Evolutionary conservation across 805 yeast species (phyloP).

Genomic region (Grigorovia humatica): DNA sequence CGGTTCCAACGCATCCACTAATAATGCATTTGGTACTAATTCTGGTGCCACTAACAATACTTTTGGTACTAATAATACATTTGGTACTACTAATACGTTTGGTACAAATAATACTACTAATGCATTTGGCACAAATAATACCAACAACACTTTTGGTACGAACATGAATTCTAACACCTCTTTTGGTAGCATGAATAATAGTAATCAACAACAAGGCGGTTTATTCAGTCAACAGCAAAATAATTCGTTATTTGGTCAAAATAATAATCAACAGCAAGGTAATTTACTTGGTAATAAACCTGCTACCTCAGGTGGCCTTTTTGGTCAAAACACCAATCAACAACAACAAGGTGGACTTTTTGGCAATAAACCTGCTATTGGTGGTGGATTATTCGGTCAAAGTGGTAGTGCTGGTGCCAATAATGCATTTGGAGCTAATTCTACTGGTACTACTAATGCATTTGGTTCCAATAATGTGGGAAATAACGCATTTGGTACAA

Average conservation of each 20-base stretch:
- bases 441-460: constrained; percentile 9
- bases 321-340: constrained; percentile 18
- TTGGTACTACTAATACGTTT: constrained; percentile 8
- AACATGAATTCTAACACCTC: constrained; percentile 14
- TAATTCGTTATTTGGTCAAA: constrained; percentile 29
- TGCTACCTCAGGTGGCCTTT: constrained; percentile 13
- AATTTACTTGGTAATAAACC: neutral
- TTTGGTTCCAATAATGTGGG: constrained; percentile 1
- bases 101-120: constrained; percentile 15
- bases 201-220: constrained; percentile 17
- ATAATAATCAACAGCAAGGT: constrained; percentile 13
- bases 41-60: constrained; percentile 19
- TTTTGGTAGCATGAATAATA: constrained; percentile 18
- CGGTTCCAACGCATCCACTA: constrained; percentile 9
- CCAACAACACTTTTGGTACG: constrained; percentile 4
- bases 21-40: constrained; percentile 9
- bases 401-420: neutral
- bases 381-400: constrained; percentile 12
- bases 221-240: constrained; percentile 9
- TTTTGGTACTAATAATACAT: constrained; percentile 7
- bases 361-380: constrained; percentile 13
- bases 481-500: constrained; percentile 7
- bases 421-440: constrained; percentile 14
- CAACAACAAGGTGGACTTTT: constrained; percentile 10
- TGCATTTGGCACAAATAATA: constrained; percentile 12